Percentiles rank a stretch among this genome's conserved stretches.
Evolutionary conservation across 306 rosid species (phyloP).

Genomic region (Prunus salicina): DNA sequence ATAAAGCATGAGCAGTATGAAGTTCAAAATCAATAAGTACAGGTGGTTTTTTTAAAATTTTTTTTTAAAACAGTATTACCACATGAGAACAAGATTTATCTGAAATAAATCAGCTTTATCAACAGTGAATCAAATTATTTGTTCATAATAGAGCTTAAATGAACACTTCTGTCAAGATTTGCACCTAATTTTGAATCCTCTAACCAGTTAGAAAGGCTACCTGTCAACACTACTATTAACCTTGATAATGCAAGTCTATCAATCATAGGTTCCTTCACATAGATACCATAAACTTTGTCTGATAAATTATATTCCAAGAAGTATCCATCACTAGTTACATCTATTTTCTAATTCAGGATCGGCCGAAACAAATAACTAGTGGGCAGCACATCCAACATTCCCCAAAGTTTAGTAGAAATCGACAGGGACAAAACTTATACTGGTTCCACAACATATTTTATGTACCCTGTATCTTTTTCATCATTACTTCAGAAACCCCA

Average conservation of each 20-base stretch:
- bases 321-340: background rate
- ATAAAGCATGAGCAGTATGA: no score
- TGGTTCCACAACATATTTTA: background rate
- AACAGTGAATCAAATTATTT: background rate
- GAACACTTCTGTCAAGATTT: background rate
- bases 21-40: background rate
- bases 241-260: background rate
- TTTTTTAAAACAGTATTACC: background rate
- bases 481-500: background rate
- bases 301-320: background rate
- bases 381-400: background rate
- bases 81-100: background rate
- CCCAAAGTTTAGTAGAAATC: background rate
- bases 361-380: background rate
- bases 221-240: background rate
- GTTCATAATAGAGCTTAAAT: no score
- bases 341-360: background rate
- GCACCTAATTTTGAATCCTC: background rate
- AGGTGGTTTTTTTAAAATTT: background rate
- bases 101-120: background rate
- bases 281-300: background rate
- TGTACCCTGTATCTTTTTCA: background rate
- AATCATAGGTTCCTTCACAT: no score
- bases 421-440: no score
- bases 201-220: background rate